These are phyloP conservation scores for Dysphania ambrosioides DNA, from an alignment of 148 eudicot genomes.

Conservation along the genomic window DNA sequence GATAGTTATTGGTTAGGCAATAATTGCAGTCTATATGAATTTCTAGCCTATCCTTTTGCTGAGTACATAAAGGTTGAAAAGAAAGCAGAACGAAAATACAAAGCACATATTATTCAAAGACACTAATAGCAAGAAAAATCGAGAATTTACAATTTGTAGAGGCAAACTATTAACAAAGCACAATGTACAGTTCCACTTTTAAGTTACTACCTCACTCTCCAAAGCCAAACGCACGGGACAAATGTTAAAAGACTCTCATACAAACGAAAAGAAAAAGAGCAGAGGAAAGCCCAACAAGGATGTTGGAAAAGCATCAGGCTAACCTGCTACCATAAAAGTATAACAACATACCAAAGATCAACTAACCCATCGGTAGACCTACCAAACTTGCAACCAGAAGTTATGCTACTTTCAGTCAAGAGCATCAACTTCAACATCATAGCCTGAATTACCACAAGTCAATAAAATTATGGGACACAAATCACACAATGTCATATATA, in stretches of 20 bases:
- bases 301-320: neutral
- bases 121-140: neutral
- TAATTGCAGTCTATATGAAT: too few relatives aligned
- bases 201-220: neutral
- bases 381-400: slow-evolving; percentile 10
- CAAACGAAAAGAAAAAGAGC: neutral
- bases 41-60: too few relatives aligned
- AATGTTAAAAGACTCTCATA: slow-evolving; percentile 7
- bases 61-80: neutral
- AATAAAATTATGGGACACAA: neutral
- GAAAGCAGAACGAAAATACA: neutral
- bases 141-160: neutral
- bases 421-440: neutral
- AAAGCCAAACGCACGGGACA: neutral
- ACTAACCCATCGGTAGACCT: neutral
- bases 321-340: neutral
- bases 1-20: too few relatives aligned
- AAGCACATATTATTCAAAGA: neutral
- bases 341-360: neutral
- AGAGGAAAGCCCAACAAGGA: neutral
- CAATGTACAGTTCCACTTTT: slow-evolving; percentile 17
- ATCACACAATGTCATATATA: neutral
- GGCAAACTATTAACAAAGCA: neutral
- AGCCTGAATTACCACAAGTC: neutral
- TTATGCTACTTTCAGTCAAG: slow-evolving; percentile 5